Evolutionary conservation across 2,329 filamentous ascomycete genomes (phyloP).

Genomic region (Helotiales sp.): DNA sequence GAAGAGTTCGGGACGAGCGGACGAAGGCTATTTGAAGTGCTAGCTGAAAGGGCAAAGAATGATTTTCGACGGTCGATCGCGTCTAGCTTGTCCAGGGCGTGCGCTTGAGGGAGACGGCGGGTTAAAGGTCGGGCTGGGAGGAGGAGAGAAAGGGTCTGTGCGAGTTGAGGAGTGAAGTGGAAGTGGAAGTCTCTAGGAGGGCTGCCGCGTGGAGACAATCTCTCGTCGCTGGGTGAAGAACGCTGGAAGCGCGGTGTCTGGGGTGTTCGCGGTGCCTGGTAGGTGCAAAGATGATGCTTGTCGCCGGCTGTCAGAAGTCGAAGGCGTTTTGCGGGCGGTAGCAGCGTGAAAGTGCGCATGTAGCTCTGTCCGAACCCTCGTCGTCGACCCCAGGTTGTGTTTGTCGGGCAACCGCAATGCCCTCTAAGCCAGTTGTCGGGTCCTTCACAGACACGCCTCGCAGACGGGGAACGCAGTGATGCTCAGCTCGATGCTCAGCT

Average conservation of each 20-base stretch:
- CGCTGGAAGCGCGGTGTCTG: neutral
- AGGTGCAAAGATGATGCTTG: conserved; percentile 1
- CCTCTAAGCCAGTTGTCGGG: neutral
- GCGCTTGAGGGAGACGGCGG: conserved; percentile 12
- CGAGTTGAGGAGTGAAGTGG: conserved; percentile 1
- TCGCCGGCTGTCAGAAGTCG: neutral
- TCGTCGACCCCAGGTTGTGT: neutral
- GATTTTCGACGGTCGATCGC: conserved; percentile 10
- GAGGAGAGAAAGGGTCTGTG: conserved; percentile 21
- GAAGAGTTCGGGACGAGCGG: conserved; percentile 5
- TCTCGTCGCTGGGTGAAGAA: neutral
- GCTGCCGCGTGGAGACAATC: conserved; percentile 2
- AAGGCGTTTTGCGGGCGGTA: neutral
- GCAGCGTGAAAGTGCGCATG: neutral
- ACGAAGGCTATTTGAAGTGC: conserved; percentile 14
- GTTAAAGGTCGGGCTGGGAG: conserved; percentile 14
- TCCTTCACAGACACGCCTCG: neutral
- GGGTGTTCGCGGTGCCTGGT: neutral
- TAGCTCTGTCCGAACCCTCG: neutral
- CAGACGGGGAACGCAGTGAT: no score
- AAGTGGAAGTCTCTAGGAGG: neutral
- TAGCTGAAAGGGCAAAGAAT: conserved; percentile 4
- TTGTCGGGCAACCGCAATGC: neutral
- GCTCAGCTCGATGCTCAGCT: neutral
- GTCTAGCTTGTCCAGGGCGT: conserved; percentile 7